Evolutionary conservation across 1,284 basidiomycete genomes (phyloP).

Genomic region (Phellinidium pouzarii): DNA sequence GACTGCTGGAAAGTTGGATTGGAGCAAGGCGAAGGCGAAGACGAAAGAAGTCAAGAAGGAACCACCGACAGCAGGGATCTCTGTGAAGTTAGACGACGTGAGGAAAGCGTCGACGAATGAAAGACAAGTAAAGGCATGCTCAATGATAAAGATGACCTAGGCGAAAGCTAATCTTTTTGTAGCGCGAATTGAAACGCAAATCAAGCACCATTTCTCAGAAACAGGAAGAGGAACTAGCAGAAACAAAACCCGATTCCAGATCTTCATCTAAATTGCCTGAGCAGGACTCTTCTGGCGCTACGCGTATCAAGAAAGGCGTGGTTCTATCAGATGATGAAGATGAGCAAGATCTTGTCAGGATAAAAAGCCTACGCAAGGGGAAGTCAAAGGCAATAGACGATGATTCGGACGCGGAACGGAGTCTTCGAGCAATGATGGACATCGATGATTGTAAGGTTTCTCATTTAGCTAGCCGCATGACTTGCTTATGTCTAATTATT

Average conservation of each 20-base stretch:
- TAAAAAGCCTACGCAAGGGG: constrained; percentile 23
- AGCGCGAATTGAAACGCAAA: constrained; percentile 21
- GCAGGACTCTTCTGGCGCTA: constrained; percentile 1
- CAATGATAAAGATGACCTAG: neutral
- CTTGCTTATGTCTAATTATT: neutral
- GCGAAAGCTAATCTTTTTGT: neutral
- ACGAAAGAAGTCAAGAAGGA: constrained; percentile 31
- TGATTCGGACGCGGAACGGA: constrained; percentile 38
- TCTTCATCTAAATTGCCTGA: constrained; percentile 4
- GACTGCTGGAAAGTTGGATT: constrained; percentile 51
- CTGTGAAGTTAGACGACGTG: constrained; percentile 20
- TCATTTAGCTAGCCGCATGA: neutral
- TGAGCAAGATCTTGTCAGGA: constrained; percentile 13
- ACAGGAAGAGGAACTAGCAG: constrained; percentile 5
- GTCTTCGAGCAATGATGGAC: constrained; percentile 64
- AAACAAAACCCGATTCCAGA: constrained; percentile 10
- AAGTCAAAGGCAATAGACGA: constrained; percentile 26
- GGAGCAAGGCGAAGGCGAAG: constrained; percentile 58
- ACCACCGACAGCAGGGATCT: neutral
- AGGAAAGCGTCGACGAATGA: neutral
- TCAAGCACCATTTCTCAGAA: constrained; percentile 13
- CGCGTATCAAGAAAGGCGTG: constrained; percentile 4
- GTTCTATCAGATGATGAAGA: constrained; percentile 40
- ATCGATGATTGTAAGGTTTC: constrained; percentile 56
- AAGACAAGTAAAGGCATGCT: constrained; percentile 1